Evolutionary conservation across 331 rosid genomes (phyloP).

Genomic region (Cydonia oblonga): DNA sequence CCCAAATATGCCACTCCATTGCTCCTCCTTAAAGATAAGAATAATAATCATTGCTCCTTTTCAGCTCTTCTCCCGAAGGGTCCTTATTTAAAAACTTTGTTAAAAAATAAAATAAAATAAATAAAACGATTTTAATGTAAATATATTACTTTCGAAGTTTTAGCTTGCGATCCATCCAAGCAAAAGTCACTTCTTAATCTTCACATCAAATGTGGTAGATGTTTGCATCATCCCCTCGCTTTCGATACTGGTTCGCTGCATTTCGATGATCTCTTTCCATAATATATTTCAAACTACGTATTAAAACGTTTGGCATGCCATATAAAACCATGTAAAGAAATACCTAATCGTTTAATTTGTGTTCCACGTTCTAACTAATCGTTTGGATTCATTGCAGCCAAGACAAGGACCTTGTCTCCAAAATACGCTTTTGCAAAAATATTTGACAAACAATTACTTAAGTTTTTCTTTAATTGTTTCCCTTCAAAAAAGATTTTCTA

Average conservation of each 20-base stretch:
- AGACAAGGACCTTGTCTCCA: conserved; percentile 11
- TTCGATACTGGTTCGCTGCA: not conserved
- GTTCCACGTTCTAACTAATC: conserved; percentile 30
- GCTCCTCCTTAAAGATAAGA: conserved; percentile 88
- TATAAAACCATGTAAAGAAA: conserved; percentile 6
- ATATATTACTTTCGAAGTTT: conserved; percentile 53
- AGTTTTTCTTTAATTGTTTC: too few relatives aligned
- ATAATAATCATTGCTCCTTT: conserved; percentile 44
- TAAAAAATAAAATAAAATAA: too few relatives aligned
- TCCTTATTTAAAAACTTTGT: too few relatives aligned
- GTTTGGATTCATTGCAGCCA: not conserved
- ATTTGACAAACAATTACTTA: not conserved
- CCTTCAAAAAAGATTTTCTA: too few relatives aligned
- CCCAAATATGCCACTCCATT: conserved; percentile 40
- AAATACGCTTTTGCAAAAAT: not conserved
- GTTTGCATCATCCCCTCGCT: conserved; percentile 41
- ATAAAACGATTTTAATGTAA: conserved; percentile 24
- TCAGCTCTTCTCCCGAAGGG: conserved; percentile 16
- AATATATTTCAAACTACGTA: conserved; percentile 18
- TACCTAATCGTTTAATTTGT: not conserved
- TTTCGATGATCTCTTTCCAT: conserved; percentile 8
- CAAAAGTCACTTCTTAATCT: conserved; percentile 48
- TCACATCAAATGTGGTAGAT: conserved; percentile 65
- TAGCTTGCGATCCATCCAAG: conserved; percentile 90
- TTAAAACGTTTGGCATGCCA: conserved; percentile 29